phyloP scores from a whole-genome alignment of 352 stramenopile species.

The Phytophthora multivora region DNA sequence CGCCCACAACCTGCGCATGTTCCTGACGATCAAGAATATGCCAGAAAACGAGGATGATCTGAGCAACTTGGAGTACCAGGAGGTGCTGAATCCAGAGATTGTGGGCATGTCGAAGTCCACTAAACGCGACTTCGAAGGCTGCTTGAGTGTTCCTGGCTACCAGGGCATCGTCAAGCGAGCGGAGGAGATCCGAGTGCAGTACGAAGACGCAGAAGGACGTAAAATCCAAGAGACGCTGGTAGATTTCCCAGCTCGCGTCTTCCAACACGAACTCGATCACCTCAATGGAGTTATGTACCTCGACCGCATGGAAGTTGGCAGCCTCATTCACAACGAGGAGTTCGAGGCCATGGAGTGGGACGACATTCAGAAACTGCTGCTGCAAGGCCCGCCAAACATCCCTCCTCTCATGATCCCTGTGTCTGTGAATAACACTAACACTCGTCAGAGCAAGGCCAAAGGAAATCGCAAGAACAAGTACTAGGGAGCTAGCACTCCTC shows the following conservation, averaged over 20 bases:
- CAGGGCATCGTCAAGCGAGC: conserved; percentile 71
- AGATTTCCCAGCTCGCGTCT: conserved; percentile 82
- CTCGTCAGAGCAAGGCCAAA: conserved; percentile 24
- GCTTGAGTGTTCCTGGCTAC: conserved; percentile 83
- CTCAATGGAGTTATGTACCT: conserved; percentile 80
- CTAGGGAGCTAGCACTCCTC: conserved; percentile 5
- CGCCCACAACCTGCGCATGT: conserved; percentile 78
- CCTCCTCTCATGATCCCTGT: conserved; percentile 29
- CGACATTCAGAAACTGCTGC: conserved; percentile 67
- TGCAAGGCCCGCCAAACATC: conserved; percentile 30
- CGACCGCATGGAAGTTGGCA: conserved; percentile 67
- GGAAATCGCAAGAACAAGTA: conserved; percentile 30
- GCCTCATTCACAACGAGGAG: conserved; percentile 86
- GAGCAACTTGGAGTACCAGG: conserved; percentile 65
- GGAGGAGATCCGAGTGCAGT: conserved; percentile 71
- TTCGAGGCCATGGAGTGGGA: conserved; percentile 68
- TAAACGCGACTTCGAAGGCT: conserved; percentile 86
- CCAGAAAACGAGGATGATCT: conserved; percentile 61
- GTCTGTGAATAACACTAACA: conserved; percentile 5
- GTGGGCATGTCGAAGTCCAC: conserved; percentile 47
- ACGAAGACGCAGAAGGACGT: conserved; percentile 54
- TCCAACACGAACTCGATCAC: conserved; percentile 87
- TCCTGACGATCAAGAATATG: conserved; percentile 81
- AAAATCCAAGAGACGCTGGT: conserved; percentile 58
- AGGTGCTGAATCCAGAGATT: conserved; percentile 84